Conservation (phyloP, 768 basidiomycete genomes). For the Podaxis rugospora region DNA sequence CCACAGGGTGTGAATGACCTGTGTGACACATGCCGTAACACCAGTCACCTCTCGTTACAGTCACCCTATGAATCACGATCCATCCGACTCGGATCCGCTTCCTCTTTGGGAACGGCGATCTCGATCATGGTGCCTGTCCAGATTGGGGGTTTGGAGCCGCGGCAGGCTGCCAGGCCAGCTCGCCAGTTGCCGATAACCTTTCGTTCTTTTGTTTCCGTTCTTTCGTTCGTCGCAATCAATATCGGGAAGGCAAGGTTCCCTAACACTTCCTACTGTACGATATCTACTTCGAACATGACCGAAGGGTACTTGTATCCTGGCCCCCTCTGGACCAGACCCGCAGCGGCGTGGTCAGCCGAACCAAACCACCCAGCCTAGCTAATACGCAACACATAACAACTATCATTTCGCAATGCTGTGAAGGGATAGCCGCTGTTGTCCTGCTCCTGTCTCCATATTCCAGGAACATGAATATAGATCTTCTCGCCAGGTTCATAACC, state of each 20-base stretch:
- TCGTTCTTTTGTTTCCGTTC: background rate
- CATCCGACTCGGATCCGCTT: constrained; percentile 12
- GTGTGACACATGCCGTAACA: constrained; percentile 2
- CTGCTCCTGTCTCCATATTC: background rate
- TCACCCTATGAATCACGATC: constrained; percentile 4
- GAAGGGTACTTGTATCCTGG: background rate
- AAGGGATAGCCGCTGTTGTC: background rate
- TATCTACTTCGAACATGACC: background rate
- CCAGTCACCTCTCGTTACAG: background rate
- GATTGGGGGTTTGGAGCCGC: constrained; percentile 1
- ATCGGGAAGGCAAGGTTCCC: background rate
- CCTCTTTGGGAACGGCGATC: constrained; percentile 5
- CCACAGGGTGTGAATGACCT: constrained; percentile 5
- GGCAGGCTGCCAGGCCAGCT: background rate
- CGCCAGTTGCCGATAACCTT: background rate
- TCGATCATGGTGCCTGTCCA: constrained; percentile 6
- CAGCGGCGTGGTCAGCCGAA: background rate
- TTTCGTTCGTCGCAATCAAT: background rate
- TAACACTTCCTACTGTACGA: background rate
- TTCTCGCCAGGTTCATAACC: background rate
- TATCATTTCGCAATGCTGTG: background rate
- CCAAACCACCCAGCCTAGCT: constrained; percentile 1
- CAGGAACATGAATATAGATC: background rate
- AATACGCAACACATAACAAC: background rate
- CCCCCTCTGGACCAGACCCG: background rate